Conservation (phyloP, 306 rosid species). For the Medicago ruthenica region DNA sequence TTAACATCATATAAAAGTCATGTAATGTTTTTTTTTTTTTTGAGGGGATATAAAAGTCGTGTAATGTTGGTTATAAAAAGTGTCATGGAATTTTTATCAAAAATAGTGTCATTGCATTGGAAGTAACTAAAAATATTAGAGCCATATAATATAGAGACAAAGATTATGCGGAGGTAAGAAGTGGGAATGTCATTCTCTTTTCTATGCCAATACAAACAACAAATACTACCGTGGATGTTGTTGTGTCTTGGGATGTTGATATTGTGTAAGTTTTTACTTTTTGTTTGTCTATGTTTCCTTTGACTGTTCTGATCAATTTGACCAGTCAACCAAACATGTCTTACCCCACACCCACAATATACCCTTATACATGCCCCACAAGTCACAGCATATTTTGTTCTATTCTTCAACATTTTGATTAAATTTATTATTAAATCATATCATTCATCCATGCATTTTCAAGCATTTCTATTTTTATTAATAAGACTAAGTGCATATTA, state of each 20-base stretch:
- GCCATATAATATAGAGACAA: constrained; percentile 29
- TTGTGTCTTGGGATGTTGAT: constrained; percentile 38
- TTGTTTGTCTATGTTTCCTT: constrained; percentile 41
- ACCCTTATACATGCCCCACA: constrained; percentile 41
- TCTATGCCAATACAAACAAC: constrained; percentile 46
- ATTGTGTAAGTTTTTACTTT: constrained; percentile 54
- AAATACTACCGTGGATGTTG: constrained; percentile 2
- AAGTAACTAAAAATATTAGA: background rate
- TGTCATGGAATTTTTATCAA: background rate
- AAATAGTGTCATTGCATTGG: background rate
- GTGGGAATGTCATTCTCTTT: constrained; percentile 55
- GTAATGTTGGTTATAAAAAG: background rate
- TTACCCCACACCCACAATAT: constrained; percentile 49
- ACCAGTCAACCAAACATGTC: constrained; percentile 67
- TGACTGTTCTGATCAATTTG: constrained; percentile 49
- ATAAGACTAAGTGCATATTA: too few species aligned
- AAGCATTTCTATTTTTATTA: background rate
- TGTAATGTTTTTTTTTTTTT: too few species aligned
- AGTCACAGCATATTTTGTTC: constrained; percentile 29
- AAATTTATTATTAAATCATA: background rate
- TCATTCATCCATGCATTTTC: constrained; percentile 22
- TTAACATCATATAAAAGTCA: background rate
- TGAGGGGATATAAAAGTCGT: too few species aligned
- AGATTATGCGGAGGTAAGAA: constrained; percentile 37
- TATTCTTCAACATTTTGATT: constrained; percentile 11